These are phyloP conservation scores for Serendipita vermifera DNA, from an alignment of 768 basidiomycete species.

Conservation along the genomic window DNA sequence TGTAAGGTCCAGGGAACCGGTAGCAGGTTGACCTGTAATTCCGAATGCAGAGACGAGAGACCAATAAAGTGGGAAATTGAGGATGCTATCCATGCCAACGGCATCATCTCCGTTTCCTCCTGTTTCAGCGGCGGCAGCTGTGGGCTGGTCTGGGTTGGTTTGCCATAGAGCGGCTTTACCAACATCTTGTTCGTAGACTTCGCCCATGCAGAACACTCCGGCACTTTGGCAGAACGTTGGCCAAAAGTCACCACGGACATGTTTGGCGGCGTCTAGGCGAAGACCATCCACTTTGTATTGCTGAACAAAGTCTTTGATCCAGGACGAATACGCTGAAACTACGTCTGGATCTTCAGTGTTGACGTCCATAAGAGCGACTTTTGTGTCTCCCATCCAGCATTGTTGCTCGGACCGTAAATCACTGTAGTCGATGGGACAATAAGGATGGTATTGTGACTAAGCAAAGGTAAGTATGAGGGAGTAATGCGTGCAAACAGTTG, in stretches of 20 bases:
- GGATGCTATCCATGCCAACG: slow-evolving; percentile 48
- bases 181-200: slow-evolving; percentile 48
- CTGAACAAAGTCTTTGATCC: slow-evolving; percentile 55
- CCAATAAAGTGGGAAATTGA: slow-evolving; percentile 59
- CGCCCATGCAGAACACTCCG: slow-evolving; percentile 77
- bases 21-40: slow-evolving; percentile 43
- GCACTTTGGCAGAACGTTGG: slow-evolving; percentile 57
- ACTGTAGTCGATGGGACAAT: slow-evolving; percentile 58
- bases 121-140: background rate
- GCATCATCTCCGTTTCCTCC: slow-evolving; percentile 17
- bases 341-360: slow-evolving; percentile 61
- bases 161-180: slow-evolving; percentile 9
- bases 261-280: slow-evolving; percentile 59
- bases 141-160: background rate
- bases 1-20: background rate
- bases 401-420: slow-evolving; percentile 58
- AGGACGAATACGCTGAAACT: slow-evolving; percentile 45
- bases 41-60: slow-evolving; percentile 51
- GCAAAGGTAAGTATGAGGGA: slow-evolving; percentile 11
- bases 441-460: slow-evolving; percentile 61
- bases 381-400: slow-evolving; percentile 74
- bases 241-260: slow-evolving; percentile 68
- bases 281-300: slow-evolving; percentile 75
- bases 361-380: slow-evolving; percentile 63
- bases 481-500: background rate